phyloP scores from a whole-genome alignment of 257 asterid genomes.

The Gentiana dahurica region DNA sequence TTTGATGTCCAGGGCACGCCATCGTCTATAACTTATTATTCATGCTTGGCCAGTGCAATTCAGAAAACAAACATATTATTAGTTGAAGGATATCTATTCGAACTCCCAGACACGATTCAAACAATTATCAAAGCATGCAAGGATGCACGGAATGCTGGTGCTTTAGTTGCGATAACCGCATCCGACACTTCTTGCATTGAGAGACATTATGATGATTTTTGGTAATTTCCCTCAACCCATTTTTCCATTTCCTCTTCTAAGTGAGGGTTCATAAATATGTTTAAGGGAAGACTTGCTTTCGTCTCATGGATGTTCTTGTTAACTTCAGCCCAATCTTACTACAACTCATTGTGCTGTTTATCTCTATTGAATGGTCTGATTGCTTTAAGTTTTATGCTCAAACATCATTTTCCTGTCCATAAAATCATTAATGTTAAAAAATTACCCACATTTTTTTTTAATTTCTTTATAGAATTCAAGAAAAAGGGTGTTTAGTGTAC shows the following conservation, averaged over 20 bases:
- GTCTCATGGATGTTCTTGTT: not conserved
- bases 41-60: constrained; percentile 62
- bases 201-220: constrained; percentile 85
- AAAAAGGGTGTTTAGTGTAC: no score
- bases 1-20: constrained; percentile 69
- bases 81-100: constrained; percentile 93
- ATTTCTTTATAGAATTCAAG: no score
- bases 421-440: no score
- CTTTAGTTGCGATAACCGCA: constrained; percentile 92
- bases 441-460: no score
- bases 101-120: constrained; percentile 83
- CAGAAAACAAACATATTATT: constrained; percentile 66
- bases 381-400: no score
- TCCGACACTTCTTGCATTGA: constrained; percentile 91
- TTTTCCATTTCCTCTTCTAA: not conserved
- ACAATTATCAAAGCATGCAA: constrained; percentile 78
- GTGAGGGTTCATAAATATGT: not conserved
- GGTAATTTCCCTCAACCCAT: constrained; percentile 30
- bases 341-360: not conserved
- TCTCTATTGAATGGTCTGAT: no score
- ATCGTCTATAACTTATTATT: constrained; percentile 57
- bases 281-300: not conserved
- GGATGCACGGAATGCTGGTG: constrained; percentile 80
- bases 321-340: not conserved
- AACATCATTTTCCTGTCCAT: no score